Evolutionary conservation across 2,329 filamentous ascomycete genomes (phyloP), one percentile per base, ranked within the genome.

Genomic region (Aspergillus versicolor): DNA sequence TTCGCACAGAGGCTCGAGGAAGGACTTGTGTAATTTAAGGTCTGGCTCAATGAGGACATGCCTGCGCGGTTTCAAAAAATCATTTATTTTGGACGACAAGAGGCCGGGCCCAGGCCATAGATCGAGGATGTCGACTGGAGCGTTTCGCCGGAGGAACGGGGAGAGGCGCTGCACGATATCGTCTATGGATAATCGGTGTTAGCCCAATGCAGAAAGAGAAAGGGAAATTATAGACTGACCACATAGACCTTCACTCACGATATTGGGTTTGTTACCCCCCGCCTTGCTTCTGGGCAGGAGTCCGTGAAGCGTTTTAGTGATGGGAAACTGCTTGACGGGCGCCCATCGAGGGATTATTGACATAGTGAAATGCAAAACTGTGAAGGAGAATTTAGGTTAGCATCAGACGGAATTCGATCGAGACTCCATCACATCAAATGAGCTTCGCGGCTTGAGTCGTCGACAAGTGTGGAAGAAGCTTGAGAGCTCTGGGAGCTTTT

Each of bases 31-130:
- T 3, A 82, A 66, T 0, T 79, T 73, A 2, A 75, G 71, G 34
- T 90, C 83, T 3, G 87, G 86, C 67, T 97, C 92, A 73, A 97
- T 81, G 42, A 99, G 79, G 44, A 97, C 77, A 76, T 99, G 94
- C 5, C 84, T 87, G 56, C 91, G 86, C 4, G 93, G 93, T 66
- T 91, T 77, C 7, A 99, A 79, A 45, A 83, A 77, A 0, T 90
- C 81, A 69, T 96, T 86, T 1, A 97, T 78, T 66, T 88, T 90
- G 27, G 79, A 79, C 34, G 92, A 96, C 85, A 89, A 94, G 2
- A 96, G 53, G 8, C 92, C 91, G 1, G 78, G 77, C 13, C 92
- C 92, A 0, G 93, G 93, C 71, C 92, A 91, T 55, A 96, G 78
- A 69, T 97, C 93, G 65, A 99, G 79, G 44, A 97, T 82, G 66